phyloP scores from a whole-genome alignment of 352 stramenopile genomes.

The Phytopythium ostracodes region DNA sequence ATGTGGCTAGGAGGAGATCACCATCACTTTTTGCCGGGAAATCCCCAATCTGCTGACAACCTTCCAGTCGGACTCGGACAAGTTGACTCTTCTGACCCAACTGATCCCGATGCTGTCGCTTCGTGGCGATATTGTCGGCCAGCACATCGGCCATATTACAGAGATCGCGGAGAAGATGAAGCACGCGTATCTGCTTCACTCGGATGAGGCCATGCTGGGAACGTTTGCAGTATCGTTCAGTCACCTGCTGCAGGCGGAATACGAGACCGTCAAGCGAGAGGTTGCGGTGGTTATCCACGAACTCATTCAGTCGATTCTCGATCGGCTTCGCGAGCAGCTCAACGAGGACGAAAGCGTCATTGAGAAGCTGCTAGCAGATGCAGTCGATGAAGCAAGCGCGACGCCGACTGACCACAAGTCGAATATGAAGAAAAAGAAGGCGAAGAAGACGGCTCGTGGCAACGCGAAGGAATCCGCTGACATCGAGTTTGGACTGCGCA shows the following conservation, averaged over 20 bases:
- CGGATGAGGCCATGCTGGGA: conserved; percentile 66
- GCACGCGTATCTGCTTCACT: conserved; percentile 60
- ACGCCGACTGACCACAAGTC: conserved; percentile 13
- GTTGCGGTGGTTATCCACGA: conserved; percentile 72
- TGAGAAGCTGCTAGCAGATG: conserved; percentile 11
- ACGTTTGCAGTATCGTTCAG: conserved; percentile 61
- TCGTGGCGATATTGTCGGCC: conserved; percentile 54
- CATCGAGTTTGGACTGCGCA: conserved; percentile 63
- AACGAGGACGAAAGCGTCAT: conserved; percentile 48
- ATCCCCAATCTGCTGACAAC: conserved; percentile 68
- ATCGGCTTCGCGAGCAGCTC: conserved; percentile 51
- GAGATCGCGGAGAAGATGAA: conserved; percentile 75
- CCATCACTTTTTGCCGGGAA: conserved; percentile 75
- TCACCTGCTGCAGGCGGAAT: conserved; percentile 64
- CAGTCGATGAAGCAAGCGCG: conserved; percentile 15
- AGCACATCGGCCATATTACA: conserved; percentile 66
- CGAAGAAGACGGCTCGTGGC: conserved; percentile 1
- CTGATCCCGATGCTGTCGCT: conserved; percentile 71
- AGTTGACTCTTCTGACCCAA: conserved; percentile 68
- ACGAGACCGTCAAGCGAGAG: conserved; percentile 77
- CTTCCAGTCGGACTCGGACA: conserved; percentile 79
- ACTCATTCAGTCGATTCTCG: conserved; percentile 60
- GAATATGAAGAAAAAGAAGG: conserved; percentile 24
- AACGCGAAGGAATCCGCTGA: conserved; percentile 53
- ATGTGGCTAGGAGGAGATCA: conserved; percentile 61